These are phyloP conservation scores for Lathyrus aphaca DNA, from an alignment of 306 rosid genomes.

Conservation along the genomic window DNA sequence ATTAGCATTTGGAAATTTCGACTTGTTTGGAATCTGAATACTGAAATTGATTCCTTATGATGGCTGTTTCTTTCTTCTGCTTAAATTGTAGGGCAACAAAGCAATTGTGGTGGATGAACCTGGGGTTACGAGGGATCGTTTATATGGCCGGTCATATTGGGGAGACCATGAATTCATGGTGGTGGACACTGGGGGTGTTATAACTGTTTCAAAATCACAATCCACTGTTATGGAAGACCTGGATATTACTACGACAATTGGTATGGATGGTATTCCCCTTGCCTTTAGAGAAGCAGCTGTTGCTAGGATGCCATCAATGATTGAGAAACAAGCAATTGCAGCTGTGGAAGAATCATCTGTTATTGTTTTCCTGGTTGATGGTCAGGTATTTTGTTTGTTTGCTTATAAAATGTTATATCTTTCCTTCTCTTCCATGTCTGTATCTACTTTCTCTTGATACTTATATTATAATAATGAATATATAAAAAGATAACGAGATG, in stretches of 20 bases:
- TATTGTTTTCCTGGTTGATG: conserved; percentile 82
- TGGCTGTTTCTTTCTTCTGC: conserved; percentile 5
- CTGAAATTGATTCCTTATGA: conserved; percentile 7
- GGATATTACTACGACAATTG: conserved; percentile 83
- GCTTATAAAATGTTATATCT: neutral
- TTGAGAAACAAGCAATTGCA: conserved; percentile 87
- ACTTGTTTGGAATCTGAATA: conserved; percentile 1
- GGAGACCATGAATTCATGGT: conserved; percentile 88
- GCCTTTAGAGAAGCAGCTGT: conserved; percentile 89
- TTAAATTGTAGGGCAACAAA: conserved; percentile 72
- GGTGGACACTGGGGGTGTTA: conserved; percentile 95
- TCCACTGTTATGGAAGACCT: conserved; percentile 78
- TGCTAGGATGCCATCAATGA: conserved; percentile 98
- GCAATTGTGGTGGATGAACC: conserved; percentile 99
- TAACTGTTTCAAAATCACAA: conserved; percentile 82
- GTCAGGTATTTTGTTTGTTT: conserved; percentile 63
- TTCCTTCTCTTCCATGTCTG: conserved; percentile 14
- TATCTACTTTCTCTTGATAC: conserved; percentile 1
- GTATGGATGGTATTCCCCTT: conserved; percentile 97
- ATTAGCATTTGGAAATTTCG: conserved; percentile 31
- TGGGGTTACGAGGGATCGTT: conserved; percentile 94
- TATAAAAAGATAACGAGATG: conserved; percentile 20
- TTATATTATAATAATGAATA: conserved; percentile 20
- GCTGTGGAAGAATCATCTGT: conserved; percentile 95
- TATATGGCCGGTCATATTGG: conserved; percentile 96